Conservation (phyloP, 2,329 filamentous ascomycete species). For the Grosmannia penicillata region DNA sequence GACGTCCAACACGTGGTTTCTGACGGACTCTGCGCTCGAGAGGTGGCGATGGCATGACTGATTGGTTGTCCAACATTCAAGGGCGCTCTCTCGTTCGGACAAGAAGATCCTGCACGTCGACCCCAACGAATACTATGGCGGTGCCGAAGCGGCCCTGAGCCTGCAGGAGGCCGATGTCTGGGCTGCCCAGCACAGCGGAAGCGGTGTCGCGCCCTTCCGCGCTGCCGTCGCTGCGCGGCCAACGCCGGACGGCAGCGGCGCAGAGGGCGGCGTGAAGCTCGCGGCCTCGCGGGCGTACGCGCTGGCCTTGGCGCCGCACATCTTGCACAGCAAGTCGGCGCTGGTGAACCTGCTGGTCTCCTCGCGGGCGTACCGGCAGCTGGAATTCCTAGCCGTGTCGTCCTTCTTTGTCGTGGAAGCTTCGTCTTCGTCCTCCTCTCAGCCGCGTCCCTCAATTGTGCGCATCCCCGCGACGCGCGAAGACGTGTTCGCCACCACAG, state of each 20-base stretch:
- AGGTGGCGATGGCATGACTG: slow-evolving; percentile 12
- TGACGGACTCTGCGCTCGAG: slow-evolving; percentile 56
- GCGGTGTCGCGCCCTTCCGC: too few relatives aligned
- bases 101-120: slow-evolving; percentile 90
- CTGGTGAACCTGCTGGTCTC: slow-evolving; percentile 73
- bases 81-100: slow-evolving; percentile 79
- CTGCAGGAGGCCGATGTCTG: slow-evolving; percentile 69
- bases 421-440: slow-evolving; percentile 1
- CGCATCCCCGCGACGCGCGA: slow-evolving; percentile 81
- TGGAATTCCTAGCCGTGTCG: slow-evolving; percentile 87
- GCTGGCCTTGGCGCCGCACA: slow-evolving; percentile 67
- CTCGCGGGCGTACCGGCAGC: slow-evolving; percentile 72
- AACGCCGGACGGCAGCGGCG: neutral
- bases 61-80: slow-evolving; percentile 25
- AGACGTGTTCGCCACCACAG: slow-evolving; percentile 71
- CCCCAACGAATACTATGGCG: slow-evolving; percentile 76
- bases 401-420: slow-evolving; percentile 70
- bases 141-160: slow-evolving; percentile 70
- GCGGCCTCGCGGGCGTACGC: slow-evolving; percentile 62
- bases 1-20: slow-evolving; percentile 24
- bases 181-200: slow-evolving; percentile 29
- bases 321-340: slow-evolving; percentile 71
- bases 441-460: slow-evolving; percentile 26
- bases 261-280: slow-evolving; percentile 20
- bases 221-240: too few relatives aligned